These are phyloP conservation scores for Pelargonium citronellum DNA, from an alignment of 441 rosid genomes.

Conservation along the genomic window DNA sequence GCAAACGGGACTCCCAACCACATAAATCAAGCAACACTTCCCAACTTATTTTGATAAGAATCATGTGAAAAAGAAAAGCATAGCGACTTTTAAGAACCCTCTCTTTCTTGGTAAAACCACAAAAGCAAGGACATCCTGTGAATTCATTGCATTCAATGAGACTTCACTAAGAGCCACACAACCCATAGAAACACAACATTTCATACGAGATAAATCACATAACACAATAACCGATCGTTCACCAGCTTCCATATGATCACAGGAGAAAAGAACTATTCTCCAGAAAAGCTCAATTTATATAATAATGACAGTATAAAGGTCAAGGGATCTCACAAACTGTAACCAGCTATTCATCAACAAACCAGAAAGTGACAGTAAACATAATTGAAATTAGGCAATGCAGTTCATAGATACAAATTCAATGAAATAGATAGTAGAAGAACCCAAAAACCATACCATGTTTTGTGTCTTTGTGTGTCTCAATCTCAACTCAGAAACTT, in stretches of 20 bases:
- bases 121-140: not conserved
- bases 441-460: not conserved
- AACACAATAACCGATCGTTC: not conserved
- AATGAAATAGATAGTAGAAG: not conserved
- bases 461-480: not conserved
- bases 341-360: not conserved
- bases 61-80: slow-evolving; percentile 18
- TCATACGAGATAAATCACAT: not conserved
- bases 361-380: not conserved
- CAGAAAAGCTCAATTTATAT: not conserved
- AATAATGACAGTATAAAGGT: not conserved
- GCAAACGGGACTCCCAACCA: slow-evolving; percentile 13
- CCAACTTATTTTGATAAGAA: slow-evolving; percentile 9
- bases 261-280: not conserved
- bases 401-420: not conserved
- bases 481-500: not conserved
- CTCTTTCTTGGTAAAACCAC: not conserved
- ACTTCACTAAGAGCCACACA: not conserved
- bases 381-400: not conserved
- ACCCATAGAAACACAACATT: slow-evolving; percentile 3
- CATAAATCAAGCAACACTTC: slow-evolving; percentile 8
- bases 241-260: not conserved
- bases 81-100: not conserved
- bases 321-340: not conserved
- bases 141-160: not conserved